Evolutionary conservation across 129 eudicot species (phyloP), one percentile per base, ranked within the genome.

Genomic region (Kitagawia praeruptora): DNA sequence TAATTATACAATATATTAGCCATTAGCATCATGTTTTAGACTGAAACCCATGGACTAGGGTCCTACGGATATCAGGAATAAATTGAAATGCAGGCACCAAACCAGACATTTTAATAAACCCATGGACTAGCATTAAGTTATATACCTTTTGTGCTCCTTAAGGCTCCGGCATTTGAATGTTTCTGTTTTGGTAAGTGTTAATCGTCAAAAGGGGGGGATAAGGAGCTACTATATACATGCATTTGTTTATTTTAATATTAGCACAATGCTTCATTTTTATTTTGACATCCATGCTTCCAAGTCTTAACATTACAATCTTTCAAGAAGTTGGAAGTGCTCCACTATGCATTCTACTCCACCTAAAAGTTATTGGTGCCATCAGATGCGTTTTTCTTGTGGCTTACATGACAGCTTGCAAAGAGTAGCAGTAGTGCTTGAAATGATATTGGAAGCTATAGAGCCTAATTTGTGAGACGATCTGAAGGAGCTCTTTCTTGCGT

Each of bases 361-460:
- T 31, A 31, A 31, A 31, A 31, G 34, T n/a, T 61, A 37, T 19
- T 0, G 41, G 49, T 85, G 38, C 91, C 97, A 11, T 88, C 90
- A 91, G 89, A 93, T 81, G 93, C 97, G 41, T 79, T 93, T 86
- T 81, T 88, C 98, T 3, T 89, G 95, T 49, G 81, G 86, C 41
- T 63, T 83, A 27, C 84, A 85, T 38, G 88, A 85, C 15, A 87
- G 90, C 66, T 83, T 87, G 83, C 69, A 78, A 69, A 77, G 72
- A 84, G 84, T 87, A 82, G 93, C 98, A 27, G 76, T 89, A 70
- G 54, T 34, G 27, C 78, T 90, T 76, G 75, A 88, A 81, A 91
- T 93, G 93, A 79, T 90, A 51, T 69, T 76, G 70, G 84, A 81
- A 81, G 83, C 76, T 9, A 90, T 88, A 63, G 53, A 31, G 75